Percentiles rank a stretch among this genome's conserved stretches.
These are phyloP conservation scores for Scedosporium boydii DNA, from an alignment of 2,329 filamentous ascomycete species.

Conservation along the genomic window DNA sequence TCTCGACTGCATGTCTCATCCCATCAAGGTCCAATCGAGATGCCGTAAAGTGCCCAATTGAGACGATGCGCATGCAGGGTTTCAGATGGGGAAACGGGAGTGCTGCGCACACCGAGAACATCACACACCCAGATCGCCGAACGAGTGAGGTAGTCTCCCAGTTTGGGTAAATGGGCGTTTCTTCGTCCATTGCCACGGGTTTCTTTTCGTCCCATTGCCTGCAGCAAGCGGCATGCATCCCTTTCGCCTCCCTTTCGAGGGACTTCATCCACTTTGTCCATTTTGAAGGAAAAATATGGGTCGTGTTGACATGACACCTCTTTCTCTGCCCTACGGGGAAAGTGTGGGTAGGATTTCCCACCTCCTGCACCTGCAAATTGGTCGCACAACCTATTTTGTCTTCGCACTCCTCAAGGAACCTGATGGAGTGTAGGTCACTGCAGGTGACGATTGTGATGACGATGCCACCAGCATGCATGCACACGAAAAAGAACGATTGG, in stretches of 20 bases:
- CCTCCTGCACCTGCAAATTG: neutral
- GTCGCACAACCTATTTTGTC: neutral
- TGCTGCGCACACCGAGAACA: neutral
- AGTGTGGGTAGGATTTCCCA: neutral
- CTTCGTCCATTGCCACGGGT: neutral
- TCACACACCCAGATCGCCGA: neutral
- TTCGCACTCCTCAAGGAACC: neutral
- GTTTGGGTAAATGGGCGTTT: neutral
- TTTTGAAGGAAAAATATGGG: neutral
- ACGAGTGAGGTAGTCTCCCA: neutral
- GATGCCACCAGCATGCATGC: neutral
- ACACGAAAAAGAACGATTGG: neutral
- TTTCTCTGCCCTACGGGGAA: neutral
- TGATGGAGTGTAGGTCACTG: neutral
- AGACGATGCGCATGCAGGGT: neutral
- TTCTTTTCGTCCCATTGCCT: neutral
- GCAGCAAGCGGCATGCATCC: neutral
- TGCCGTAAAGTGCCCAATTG: neutral
- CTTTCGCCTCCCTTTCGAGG: neutral
- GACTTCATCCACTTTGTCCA: neutral
- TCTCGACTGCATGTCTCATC: neutral
- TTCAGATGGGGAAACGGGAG: no score
- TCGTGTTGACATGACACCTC: neutral
- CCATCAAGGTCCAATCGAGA: neutral
- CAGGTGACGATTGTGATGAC: neutral